Base-by-base conservation (phyloP, 1,139 yeast species). In the Hemisphaericaspora lyxosophila region DNA sequence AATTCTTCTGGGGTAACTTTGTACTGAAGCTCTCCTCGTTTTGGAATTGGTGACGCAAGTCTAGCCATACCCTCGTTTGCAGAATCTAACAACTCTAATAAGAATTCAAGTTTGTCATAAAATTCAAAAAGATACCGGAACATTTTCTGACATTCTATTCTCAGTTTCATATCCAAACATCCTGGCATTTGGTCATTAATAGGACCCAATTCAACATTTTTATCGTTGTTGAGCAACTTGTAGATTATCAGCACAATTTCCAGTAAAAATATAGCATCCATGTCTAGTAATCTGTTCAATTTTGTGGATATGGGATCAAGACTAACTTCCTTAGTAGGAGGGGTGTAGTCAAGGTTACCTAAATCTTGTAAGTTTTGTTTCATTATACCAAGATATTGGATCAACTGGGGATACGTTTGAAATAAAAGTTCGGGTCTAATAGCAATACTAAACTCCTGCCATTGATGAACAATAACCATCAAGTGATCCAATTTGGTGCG, bases 341-440 rank as follows among this genome's bases (percentile, higher is more conserved):
- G 54, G 20, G 35, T 38, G 38, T 52, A 54, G n/a, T 45, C 28
- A 26, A 45, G 19, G 7, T 29, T 32, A 36, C 49, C 26, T 35
- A 39, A 35, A 43, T 44, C 31, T 40, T 47, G 34, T 36, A 43
- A 19, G 2, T n/a, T 17, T 5, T 16, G 19, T 26, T 35, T 40
- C 3, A 43, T 20, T 13, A 17, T 24, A 5, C 33, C 37, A 20
- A 31, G 30, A 15, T 34, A 24, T 11, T 39, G 43, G 8, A 40
- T 38, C 20, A 41, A 16, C 24, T 51, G 51, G 4, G 58, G 60
- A 23, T 52, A 47, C 37, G 51, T 55, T 15, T 47, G 47, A 39
- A 50, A 50, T n/a, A 46, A 38, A 33, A 60, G 44, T 33, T 51
- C 53, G 6, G 56, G 46, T 17, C 50, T 51, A 2, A 40, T 26